Base-by-base conservation (phyloP, 306 rosid species). In the Myrica gale region DNA sequence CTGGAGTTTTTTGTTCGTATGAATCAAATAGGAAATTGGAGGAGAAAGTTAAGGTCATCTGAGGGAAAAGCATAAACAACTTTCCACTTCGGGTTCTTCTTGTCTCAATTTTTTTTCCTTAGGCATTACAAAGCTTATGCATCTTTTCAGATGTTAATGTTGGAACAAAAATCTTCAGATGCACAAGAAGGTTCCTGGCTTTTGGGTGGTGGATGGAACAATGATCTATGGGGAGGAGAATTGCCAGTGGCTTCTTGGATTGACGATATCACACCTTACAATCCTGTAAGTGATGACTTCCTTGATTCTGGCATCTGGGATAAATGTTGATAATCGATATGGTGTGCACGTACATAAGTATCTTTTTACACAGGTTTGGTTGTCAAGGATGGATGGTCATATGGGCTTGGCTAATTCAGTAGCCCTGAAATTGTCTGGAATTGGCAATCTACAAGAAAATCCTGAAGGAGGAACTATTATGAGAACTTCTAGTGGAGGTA, bases 201-300 rank as follows among this genome's bases (percentile, higher is more conserved):
- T 78, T 80, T 91, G 92, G 98, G 98, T 61, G 96, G 97, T 79
- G 93, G 97, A 78, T 93, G 98, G 98, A 91, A 93, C 84, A 89
- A 89, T 84, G 96, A 89, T 82, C 86, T 78, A 7, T 89, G 98
- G 98, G 96, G 93, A 85, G 97, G 97, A 71, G 91, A 87, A 74
- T 80, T 86, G 66, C 98, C 98, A 10, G 58, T 66, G 80, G 93
- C 93, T 6, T 81, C 90, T 81, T 93, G 96, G 98, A 87, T 91
- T 37, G 92, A 93, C 75, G 83, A 87, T 77, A 57, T 85, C 68
- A 85, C 98, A 8, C 90, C 87, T 73, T 65, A 77, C 73, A 93
- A 83, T 87, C 98, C 98, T 79, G 98, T 91, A 76, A 89, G 96
- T 52, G 69, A 42, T 76, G 71, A 66, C 54, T 54, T 73, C 41